Percentiles rank a stretch among this genome's conserved stretches.
Conservation (phyloP, 2,329 filamentous ascomycete genomes). For the Botrytis medusae region DNA sequence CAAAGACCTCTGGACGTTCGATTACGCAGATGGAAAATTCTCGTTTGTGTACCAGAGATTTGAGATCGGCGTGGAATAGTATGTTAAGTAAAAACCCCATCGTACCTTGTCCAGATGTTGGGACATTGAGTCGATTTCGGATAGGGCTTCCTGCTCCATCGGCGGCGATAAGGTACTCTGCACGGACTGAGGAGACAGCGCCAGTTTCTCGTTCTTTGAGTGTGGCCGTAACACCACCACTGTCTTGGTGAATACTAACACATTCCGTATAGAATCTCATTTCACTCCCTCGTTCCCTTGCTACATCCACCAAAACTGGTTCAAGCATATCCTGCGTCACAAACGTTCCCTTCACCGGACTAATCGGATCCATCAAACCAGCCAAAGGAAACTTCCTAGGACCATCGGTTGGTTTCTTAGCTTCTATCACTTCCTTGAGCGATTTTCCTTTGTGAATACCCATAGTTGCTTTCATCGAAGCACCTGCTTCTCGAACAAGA, state of each 20-base stretch:
- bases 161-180: slow-evolving; percentile 43
- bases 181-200: slow-evolving; percentile 30
- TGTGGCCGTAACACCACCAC: slow-evolving; percentile 35
- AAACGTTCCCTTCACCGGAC: slow-evolving; percentile 35
- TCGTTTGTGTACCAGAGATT: slow-evolving; percentile 35
- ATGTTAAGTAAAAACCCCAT: slow-evolving; percentile 42
- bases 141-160: slow-evolving; percentile 41
- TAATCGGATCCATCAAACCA: slow-evolving; percentile 16
- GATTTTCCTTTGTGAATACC: slow-evolving; percentile 27
- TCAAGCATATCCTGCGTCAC: slow-evolving; percentile 46
- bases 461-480: slow-evolving; percentile 30
- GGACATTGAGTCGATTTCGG: slow-evolving; percentile 36
- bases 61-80: slow-evolving; percentile 40
- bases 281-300: slow-evolving; percentile 40
- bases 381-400: slow-evolving; percentile 28
- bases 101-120: slow-evolving; percentile 37
- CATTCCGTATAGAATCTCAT: slow-evolving; percentile 41
- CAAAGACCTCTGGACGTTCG: slow-evolving; percentile 27
- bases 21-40: slow-evolving; percentile 42
- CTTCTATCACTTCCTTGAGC: slow-evolving; percentile 29
- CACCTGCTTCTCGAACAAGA: slow-evolving; percentile 28
- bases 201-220: slow-evolving; percentile 27
- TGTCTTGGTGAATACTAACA: slow-evolving; percentile 30
- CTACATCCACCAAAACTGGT: slow-evolving; percentile 41
- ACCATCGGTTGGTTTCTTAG: slow-evolving; percentile 28